A percentile compares a stretch with the other conserved stretches of the same genome.
Conservation (phyloP, 768 basidiomycete genomes). For the Calocybe cyanea region DNA sequence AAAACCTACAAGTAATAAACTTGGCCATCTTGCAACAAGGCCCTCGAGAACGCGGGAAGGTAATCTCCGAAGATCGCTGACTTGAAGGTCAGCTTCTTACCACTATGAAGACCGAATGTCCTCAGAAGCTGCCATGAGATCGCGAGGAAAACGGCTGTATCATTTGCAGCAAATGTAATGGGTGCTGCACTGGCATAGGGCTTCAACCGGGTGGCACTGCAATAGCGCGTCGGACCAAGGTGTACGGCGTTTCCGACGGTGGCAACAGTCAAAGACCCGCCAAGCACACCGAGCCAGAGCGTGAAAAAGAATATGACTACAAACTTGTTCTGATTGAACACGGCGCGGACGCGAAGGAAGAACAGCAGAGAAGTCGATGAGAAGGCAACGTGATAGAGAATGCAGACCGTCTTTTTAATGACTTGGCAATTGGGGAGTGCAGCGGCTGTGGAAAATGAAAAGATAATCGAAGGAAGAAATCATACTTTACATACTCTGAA, state of each 20-base stretch:
- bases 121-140: constrained; percentile 23
- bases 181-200: constrained; percentile 17
- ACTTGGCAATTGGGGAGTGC: constrained; percentile 17
- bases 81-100: constrained; percentile 6
- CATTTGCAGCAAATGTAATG: constrained; percentile 20
- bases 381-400: constrained; percentile 4
- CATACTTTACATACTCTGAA: constrained; percentile 14
- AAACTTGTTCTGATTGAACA: constrained; percentile 13
- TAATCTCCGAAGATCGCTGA: constrained; percentile 12
- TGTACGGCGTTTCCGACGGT: constrained; percentile 18
- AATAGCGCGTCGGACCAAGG: constrained; percentile 30
- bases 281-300: constrained; percentile 25
- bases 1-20: constrained; percentile 27
- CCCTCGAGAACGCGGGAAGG: constrained; percentile 20
- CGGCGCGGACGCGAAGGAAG: constrained; percentile 14
- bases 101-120: neutral
- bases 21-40: constrained; percentile 25
- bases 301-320: constrained; percentile 22
- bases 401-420: neutral
- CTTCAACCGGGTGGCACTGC: constrained; percentile 15
- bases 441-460: constrained; percentile 1
- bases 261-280: constrained; percentile 18
- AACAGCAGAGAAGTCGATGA: constrained; percentile 11
- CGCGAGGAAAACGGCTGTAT: constrained; percentile 29
- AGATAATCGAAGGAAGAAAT: neutral